phyloP scores from a whole-genome alignment of 139 green algal species.

The Edaphochlamys debaryana region DNA sequence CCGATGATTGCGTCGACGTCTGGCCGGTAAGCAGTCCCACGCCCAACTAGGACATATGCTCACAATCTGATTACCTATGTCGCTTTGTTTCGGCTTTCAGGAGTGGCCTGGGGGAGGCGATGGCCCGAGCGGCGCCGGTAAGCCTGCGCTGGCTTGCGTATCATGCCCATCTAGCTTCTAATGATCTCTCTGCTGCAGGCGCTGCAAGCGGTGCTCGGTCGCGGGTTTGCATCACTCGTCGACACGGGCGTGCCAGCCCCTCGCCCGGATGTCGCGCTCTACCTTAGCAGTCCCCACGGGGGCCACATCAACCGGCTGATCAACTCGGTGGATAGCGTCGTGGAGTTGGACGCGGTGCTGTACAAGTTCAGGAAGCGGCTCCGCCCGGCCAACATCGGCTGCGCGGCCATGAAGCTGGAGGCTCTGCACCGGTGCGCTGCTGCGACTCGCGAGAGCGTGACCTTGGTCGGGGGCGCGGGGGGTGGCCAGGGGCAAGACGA shows the following conservation, averaged over 20 bases:
- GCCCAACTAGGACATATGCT: background rate
- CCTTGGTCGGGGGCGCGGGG: background rate
- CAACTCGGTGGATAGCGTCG: background rate
- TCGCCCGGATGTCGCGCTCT: conserved; percentile 22
- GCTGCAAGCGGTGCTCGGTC: background rate
- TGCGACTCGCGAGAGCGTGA: too few relatives aligned
- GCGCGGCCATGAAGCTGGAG: conserved; percentile 16
- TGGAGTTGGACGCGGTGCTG: conserved; percentile 14
- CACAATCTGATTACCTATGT: background rate
- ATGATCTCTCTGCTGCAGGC: background rate
- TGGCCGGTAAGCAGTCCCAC: background rate
- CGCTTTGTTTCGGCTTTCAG: too few relatives aligned
- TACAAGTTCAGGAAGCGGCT: conserved; percentile 12
- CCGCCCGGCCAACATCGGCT: background rate
- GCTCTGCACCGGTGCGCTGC: background rate
- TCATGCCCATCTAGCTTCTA: too few relatives aligned
- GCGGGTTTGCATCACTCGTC: conserved; percentile 17
- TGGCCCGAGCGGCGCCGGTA: too few relatives aligned
- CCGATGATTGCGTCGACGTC: background rate
- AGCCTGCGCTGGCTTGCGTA: too few relatives aligned
- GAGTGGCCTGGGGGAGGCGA: too few relatives aligned
- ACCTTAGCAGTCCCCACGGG: conserved; percentile 27
- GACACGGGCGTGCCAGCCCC: conserved; percentile 13
- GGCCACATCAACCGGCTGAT: conserved; percentile 34
- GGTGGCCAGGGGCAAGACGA: background rate